A percentile compares a stretch with the other conserved stretches of the same genome.
These are phyloP conservation scores for Botrytis cinerea DNA, from an alignment of 2,329 filamentous ascomycete genomes.

Conservation along the genomic window DNA sequence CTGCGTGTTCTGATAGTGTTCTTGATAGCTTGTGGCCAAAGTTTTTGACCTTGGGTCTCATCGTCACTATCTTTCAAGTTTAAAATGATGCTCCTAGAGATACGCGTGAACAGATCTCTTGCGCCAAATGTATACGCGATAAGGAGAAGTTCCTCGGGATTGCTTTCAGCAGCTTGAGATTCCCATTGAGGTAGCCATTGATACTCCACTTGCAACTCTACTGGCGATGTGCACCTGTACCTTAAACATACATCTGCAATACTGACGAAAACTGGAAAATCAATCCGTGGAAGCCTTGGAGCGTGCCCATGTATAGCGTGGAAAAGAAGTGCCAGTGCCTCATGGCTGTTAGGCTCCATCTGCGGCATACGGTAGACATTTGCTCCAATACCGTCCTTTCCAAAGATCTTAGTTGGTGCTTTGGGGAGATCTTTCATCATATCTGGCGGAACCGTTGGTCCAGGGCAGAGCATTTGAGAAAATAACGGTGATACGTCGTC, in stretches of 20 bases:
- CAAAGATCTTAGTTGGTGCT: conserved; percentile 44
- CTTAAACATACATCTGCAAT: conserved; percentile 53
- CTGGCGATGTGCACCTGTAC: conserved; percentile 54
- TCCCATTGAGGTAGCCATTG: conserved; percentile 56
- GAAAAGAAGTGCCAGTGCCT: conserved; percentile 50
- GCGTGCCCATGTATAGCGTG: conserved; percentile 55
- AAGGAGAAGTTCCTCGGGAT: conserved; percentile 52
- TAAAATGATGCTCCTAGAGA: conserved; percentile 53
- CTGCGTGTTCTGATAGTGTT: conserved; percentile 53
- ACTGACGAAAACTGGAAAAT: conserved; percentile 53
- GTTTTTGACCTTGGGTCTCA: conserved; percentile 46
- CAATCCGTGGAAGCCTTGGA: conserved; percentile 48
- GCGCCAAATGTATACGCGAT: conserved; percentile 57
- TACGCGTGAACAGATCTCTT: conserved; percentile 50
- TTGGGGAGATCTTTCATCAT: conserved; percentile 34
- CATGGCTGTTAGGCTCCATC: conserved; percentile 47
- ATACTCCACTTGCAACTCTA: conserved; percentile 54
- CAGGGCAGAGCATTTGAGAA: conserved; percentile 48
- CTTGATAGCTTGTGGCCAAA: conserved; percentile 51
- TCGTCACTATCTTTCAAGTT: conserved; percentile 48
- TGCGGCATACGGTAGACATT: conserved; percentile 57
- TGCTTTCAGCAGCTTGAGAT: conserved; percentile 49
- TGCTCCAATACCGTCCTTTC: conserved; percentile 48
- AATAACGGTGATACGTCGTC: conserved; percentile 56
- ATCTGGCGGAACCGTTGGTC: conserved; percentile 28